phyloP scores from a whole-genome alignment of 2,329 filamentous ascomycete genomes.

The Eutypella sp. region DNA sequence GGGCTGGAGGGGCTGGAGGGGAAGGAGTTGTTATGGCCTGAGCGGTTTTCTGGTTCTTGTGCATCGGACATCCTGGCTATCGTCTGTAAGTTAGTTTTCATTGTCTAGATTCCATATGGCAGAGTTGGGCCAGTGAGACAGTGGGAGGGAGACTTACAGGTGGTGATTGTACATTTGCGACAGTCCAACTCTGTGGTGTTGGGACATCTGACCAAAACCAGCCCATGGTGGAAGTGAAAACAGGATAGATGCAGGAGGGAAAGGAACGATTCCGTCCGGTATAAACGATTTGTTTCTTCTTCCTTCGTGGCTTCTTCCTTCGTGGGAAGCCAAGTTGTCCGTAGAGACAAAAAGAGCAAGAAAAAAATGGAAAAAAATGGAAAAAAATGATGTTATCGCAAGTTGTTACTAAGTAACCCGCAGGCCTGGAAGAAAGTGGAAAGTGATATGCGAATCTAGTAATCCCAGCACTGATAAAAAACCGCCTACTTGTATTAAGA shows the following conservation, averaged over 20 bases:
- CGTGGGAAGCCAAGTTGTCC: too few species aligned
- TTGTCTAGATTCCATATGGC: not conserved
- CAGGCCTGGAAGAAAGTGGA: not conserved
- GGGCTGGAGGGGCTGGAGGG: slow-evolving; percentile 9
- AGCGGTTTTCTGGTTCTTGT: slow-evolving; percentile 42
- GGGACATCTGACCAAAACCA: slow-evolving; percentile 59
- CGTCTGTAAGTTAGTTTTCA: slow-evolving; percentile 18
- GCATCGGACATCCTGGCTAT: slow-evolving; percentile 54
- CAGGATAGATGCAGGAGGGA: not conserved
- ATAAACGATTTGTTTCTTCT: too few species aligned
- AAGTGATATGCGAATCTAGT: too few species aligned
- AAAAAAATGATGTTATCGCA: not conserved
- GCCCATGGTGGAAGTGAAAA: slow-evolving; percentile 43
- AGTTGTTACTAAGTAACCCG: too few species aligned
- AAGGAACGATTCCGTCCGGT: too few species aligned
- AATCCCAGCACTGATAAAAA: not conserved
- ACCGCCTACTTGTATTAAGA: not conserved
- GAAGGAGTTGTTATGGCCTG: slow-evolving; percentile 37
- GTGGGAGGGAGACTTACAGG: slow-evolving; percentile 30
- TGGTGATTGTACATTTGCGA: slow-evolving; percentile 27
- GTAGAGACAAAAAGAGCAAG: too few species aligned
- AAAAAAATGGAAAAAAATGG: too few species aligned
- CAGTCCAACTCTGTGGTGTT: slow-evolving; percentile 18
- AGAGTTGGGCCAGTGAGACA: not conserved
- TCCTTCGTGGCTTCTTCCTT: too few species aligned